Conservation (phyloP, 1,139 yeast species). For the Geotrichum europaeum region DNA sequence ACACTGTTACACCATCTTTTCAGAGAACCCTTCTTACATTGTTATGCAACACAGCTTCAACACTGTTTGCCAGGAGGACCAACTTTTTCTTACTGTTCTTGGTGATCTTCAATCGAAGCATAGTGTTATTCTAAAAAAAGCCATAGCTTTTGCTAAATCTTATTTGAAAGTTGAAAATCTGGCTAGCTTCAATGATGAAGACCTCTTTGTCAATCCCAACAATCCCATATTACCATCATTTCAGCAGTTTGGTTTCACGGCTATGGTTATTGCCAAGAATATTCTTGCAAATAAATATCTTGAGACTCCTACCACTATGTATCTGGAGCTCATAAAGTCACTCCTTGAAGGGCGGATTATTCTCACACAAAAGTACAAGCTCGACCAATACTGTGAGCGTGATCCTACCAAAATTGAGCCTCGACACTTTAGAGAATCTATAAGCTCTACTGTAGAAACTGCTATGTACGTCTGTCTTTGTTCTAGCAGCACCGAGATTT, state of each 20-base stretch:
- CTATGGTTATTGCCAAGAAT: constrained; percentile 3
- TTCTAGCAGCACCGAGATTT: constrained; percentile 54
- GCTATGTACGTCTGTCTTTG: constrained; percentile 47
- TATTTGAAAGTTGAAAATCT: constrained; percentile 10
- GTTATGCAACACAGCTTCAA: constrained; percentile 22
- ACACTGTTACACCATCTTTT: constrained; percentile 20
- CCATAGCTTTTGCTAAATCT: constrained; percentile 12
- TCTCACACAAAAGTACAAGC: constrained; percentile 31
- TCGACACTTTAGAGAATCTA: constrained; percentile 28
- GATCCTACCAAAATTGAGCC: constrained; percentile 25
- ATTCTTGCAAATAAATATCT: constrained; percentile 1
- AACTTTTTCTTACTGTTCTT: constrained; percentile 8
- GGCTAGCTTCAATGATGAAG: constrained; percentile 1
- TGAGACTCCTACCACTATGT: constrained; percentile 21
- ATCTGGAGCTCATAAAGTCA: constrained; percentile 28
- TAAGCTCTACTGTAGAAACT: constrained; percentile 40
- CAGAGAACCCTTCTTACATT: constrained; percentile 23
- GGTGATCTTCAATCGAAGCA: constrained; percentile 3
- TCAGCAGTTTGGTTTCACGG: constrained; percentile 11
- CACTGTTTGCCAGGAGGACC: constrained; percentile 10
- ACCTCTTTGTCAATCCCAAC: not conserved
- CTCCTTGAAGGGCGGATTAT: constrained; percentile 19
- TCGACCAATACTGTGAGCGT: constrained; percentile 25
- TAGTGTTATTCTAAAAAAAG: constrained; percentile 1
- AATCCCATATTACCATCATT: constrained; percentile 10